These are phyloP conservation scores for Nakaseomyces nivariensis DNA, from an alignment of 1,139 yeast genomes.

Conservation along the genomic window DNA sequence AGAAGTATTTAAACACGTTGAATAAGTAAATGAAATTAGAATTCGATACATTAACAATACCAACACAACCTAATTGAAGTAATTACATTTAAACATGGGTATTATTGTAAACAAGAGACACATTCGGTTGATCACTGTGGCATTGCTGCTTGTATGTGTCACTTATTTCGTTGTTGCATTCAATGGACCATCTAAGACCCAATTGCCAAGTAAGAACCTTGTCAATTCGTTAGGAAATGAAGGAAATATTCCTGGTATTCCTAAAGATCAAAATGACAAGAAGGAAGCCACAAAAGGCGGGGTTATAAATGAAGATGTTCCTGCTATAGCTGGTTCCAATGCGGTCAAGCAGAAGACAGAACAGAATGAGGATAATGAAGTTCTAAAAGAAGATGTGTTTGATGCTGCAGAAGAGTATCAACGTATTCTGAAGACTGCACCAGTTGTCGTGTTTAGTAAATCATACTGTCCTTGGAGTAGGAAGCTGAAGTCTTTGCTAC, in stretches of 20 bases:
- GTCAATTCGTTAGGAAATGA: neutral
- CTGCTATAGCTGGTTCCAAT: neutral
- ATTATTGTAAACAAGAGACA: slow-evolving; percentile 17
- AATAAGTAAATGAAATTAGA: too few species aligned
- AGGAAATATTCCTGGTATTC: neutral
- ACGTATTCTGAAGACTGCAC: slow-evolving; percentile 48
- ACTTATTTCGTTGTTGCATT: slow-evolving; percentile 18
- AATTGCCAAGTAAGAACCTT: neutral
- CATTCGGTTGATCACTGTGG: slow-evolving; percentile 20
- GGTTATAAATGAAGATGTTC: slow-evolving; percentile 2
- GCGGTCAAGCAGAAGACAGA: slow-evolving; percentile 4
- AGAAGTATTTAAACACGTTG: too few species aligned
- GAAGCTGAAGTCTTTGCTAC: slow-evolving; percentile 53
- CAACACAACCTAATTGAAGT: too few species aligned
- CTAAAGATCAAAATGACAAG: neutral
- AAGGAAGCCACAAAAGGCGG: neutral
- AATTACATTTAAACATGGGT: neutral
- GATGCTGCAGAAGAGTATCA: slow-evolving; percentile 50
- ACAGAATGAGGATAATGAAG: slow-evolving; percentile 14
- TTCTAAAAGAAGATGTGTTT: slow-evolving; percentile 30
- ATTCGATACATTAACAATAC: too few species aligned
- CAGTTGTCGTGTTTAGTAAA: slow-evolving; percentile 62
- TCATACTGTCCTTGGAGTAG: slow-evolving; percentile 65
- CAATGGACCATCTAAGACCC: slow-evolving; percentile 3
- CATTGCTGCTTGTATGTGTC: slow-evolving; percentile 18